A percentile compares a stretch with the other conserved stretches of the same genome.
Evolutionary conservation across 495 filamentous ascomycete species (phyloP).

Genomic region (Hypoxylon crocopeplum): DNA sequence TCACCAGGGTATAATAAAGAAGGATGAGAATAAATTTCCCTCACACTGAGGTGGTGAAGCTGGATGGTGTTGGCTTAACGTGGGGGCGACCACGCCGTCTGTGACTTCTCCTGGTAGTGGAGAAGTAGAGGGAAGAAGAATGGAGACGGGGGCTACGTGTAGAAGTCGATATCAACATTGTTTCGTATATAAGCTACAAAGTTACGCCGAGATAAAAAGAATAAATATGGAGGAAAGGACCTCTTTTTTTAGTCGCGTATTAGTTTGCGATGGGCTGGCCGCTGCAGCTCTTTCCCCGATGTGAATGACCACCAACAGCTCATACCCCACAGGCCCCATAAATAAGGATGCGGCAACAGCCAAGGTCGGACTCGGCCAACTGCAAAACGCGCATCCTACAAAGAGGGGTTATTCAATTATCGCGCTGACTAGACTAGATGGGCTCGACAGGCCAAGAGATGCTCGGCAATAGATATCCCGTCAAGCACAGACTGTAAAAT

Average conservation of each 20-base stretch:
- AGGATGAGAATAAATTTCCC: constrained; percentile 17
- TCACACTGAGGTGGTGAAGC: constrained; percentile 14
- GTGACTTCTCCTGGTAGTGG: constrained; percentile 19
- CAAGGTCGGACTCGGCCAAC: constrained; percentile 12
- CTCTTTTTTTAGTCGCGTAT: constrained; percentile 16
- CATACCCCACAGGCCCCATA: constrained; percentile 31
- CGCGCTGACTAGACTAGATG: not conserved
- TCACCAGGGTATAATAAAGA: not conserved
- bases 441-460: not conserved
- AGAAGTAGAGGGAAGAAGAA: constrained; percentile 25
- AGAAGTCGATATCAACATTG: constrained; percentile 30
- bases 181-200: constrained; percentile 15
- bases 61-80: constrained; percentile 11
- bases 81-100: constrained; percentile 27
- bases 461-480: constrained; percentile 26
- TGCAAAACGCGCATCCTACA: constrained; percentile 18
- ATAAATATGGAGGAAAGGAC: constrained; percentile 18
- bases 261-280: constrained; percentile 19
- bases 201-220: constrained; percentile 30
- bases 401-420: constrained; percentile 13
- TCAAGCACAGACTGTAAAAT: constrained; percentile 26
- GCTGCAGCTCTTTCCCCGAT: constrained; percentile 26
- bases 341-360: constrained; percentile 29
- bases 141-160: constrained; percentile 29
- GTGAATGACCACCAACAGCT: constrained; percentile 7